Percentiles rank a stretch among this genome's conserved stretches.
Evolutionary conservation across 176 grass and related monocot species (phyloP).

Genomic region (Triticum turgidum): DNA sequence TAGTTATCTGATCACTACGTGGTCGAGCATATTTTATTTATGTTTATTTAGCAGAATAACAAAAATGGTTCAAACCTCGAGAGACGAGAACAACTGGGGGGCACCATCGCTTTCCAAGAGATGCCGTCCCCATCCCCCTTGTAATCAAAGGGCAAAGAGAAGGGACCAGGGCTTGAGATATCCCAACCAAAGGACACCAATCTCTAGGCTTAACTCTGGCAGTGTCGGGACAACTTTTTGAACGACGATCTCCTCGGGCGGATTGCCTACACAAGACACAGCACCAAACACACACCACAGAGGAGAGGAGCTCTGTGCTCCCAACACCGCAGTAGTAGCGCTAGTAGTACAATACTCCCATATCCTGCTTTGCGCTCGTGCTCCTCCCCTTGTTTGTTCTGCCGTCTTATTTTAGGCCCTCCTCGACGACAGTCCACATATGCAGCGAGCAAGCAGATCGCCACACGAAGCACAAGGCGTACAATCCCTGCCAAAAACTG

Average conservation of each 20-base stretch:
- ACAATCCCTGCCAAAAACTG: constrained; percentile 20
- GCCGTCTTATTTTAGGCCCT: constrained; percentile 39
- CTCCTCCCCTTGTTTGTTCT: constrained; percentile 34
- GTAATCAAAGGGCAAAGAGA: constrained; percentile 34
- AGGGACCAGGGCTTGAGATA: constrained; percentile 1
- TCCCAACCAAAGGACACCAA: constrained; percentile 63
- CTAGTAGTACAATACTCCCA: background rate
- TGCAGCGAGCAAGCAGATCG: background rate
- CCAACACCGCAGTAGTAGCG: background rate
- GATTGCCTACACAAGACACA: constrained; percentile 33
- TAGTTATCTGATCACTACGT: too few species aligned
- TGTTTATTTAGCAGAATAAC: too few species aligned
- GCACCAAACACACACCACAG: constrained; percentile 24
- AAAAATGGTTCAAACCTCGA: constrained; percentile 43
- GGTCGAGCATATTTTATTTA: too few species aligned
- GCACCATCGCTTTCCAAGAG: constrained; percentile 73
- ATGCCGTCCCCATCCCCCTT: constrained; percentile 34
- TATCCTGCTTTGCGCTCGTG: constrained; percentile 24
- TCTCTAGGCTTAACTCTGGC: constrained; percentile 84
- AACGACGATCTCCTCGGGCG: constrained; percentile 62
- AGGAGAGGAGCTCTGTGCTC: background rate
- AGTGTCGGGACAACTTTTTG: constrained; percentile 78
- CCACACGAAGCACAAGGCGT: constrained; percentile 41
- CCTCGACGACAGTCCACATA: background rate
- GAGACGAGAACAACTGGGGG: constrained; percentile 19